Conservation (phyloP, 352 stramenopile species). For the Globisporangium cederbergense region DNA sequence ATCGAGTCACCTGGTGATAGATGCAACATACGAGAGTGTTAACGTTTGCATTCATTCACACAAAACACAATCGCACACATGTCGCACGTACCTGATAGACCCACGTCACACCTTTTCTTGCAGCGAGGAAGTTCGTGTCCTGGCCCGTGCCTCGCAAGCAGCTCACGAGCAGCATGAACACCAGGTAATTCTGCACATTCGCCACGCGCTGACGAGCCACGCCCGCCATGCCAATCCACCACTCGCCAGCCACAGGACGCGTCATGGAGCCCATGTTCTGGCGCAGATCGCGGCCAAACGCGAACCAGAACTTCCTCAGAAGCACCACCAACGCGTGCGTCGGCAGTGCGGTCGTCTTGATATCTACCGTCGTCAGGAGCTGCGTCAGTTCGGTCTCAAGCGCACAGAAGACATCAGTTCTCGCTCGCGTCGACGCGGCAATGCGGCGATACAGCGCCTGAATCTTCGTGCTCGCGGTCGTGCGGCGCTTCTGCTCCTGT, state of each 20-base stretch:
- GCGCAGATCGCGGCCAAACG: constrained; percentile 16
- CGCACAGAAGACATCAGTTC: constrained; percentile 29
- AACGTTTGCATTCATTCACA: background rate
- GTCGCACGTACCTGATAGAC: constrained; percentile 28
- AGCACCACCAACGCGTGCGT: constrained; percentile 24
- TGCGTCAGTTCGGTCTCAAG: constrained; percentile 42
- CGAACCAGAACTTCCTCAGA: constrained; percentile 48
- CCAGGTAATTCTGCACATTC: constrained; percentile 55
- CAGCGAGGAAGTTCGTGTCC: constrained; percentile 25
- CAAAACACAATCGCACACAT: background rate
- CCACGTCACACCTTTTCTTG: constrained; percentile 36
- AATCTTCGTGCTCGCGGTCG: constrained; percentile 44
- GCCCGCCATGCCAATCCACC: constrained; percentile 6
- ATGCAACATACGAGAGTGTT: background rate
- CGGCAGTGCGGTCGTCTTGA: constrained; percentile 31
- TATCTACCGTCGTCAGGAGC: constrained; percentile 24
- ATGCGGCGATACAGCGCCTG: constrained; percentile 46
- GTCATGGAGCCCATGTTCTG: constrained; percentile 4
- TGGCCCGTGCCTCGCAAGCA: constrained; percentile 26
- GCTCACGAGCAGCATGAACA: constrained; percentile 60
- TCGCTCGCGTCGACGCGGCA: constrained; percentile 18
- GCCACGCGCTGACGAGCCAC: constrained; percentile 22
- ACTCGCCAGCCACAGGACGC: background rate
- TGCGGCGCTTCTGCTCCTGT: constrained; percentile 34
- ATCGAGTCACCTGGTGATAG: constrained; percentile 22